Percentiles rank a stretch among this genome's conserved stretches.
Evolutionary conservation across 2,329 filamentous ascomycete species (phyloP).

Genomic region (Acrodontium crateriforme): DNA sequence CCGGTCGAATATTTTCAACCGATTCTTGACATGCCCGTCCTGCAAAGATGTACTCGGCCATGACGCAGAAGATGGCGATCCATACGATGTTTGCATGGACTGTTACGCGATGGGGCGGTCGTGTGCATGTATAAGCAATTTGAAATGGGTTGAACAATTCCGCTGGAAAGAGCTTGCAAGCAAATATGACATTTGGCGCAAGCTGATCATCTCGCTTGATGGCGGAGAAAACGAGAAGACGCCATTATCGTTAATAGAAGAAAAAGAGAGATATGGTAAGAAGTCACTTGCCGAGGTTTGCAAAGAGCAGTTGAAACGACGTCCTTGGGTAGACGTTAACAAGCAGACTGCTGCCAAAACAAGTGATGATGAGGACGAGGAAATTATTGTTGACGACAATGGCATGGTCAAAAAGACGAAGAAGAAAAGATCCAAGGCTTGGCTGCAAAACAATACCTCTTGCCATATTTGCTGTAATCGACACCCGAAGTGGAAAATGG

Average conservation of each 20-base stretch:
- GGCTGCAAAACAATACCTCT: slow-evolving; percentile 35
- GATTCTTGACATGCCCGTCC: slow-evolving; percentile 81
- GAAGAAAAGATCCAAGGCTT: slow-evolving; percentile 42
- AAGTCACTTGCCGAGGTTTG: slow-evolving; percentile 87
- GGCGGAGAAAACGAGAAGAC: slow-evolving; percentile 51
- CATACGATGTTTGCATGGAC: slow-evolving; percentile 95
- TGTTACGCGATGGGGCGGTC: slow-evolving; percentile 96
- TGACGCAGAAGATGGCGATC: slow-evolving; percentile 45
- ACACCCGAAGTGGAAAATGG: slow-evolving; percentile 74
- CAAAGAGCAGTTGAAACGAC: slow-evolving; percentile 66
- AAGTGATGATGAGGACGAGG: slow-evolving; percentile 33
- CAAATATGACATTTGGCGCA: slow-evolving; percentile 72
- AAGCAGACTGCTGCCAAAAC: slow-evolving; percentile 36
- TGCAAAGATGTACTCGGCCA: slow-evolving; percentile 56
- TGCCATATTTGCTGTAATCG: slow-evolving; percentile 78
- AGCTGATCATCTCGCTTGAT: slow-evolving; percentile 60
- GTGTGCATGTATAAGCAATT: slow-evolving; percentile 71
- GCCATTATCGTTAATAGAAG: slow-evolving; percentile 57
- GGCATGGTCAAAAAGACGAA: slow-evolving; percentile 49
- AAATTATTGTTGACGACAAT: slow-evolving; percentile 50
- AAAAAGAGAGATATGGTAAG: slow-evolving; percentile 51
- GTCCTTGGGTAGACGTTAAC: slow-evolving; percentile 73
- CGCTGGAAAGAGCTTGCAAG: slow-evolving; percentile 63
- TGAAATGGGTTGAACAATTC: slow-evolving; percentile 91
- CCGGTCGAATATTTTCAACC: slow-evolving; percentile 90